Base-by-base conservation (phyloP, 352 stramenopile species). In the Globisporangium polare region DNA sequence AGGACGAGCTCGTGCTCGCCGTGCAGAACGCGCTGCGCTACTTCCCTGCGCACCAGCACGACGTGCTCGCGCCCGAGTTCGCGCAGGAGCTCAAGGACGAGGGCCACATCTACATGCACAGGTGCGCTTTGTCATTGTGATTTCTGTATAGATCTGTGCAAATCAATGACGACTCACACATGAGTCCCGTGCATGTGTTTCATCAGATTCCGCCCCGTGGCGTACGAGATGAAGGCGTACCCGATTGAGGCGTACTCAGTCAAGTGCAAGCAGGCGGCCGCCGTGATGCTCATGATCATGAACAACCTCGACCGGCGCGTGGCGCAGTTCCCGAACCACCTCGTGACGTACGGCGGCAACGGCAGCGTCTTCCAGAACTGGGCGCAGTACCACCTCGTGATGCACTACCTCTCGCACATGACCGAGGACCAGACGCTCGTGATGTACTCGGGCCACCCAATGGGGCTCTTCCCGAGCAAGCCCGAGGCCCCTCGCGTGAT, bases 271-370 rank as follows among this genome's bases (percentile, higher is more conserved):
- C 81, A 92, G 47, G 84, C 86, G 15, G 86, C 85, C 15, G 82
- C 80, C 20, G 92, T 96, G 52, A 86, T 90, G 54, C 81, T 96
- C 64, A 96, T 96, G 87, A 93, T 96, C 73, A 95, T 94, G 82
- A 96, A 96, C 78, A 96, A 96, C 71, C 67, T 96, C 22, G 87
- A 96, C 66, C 80, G 67, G 26, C 73, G 77, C 12, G 86, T 96
- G n/a, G 89, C 89, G 20, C 87, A 96, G 66, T 95, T 95, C 62
- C 89, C 89, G 27, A 69, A 93, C 63, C 76, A 96, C 68, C 67
- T 96, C 47, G 79, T 96, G 52, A 96, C 89, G 12, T 96, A 96
- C 74, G 87, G 89, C 37, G 87, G 89, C 60, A 96, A 96, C 67
- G 89, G 88, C 59, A 90, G 77, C 65, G 87, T 96, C 49, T 95